Conservation (phyloP, 2,329 filamentous ascomycete species). For the Apiospora kogelbergensis region DNA sequence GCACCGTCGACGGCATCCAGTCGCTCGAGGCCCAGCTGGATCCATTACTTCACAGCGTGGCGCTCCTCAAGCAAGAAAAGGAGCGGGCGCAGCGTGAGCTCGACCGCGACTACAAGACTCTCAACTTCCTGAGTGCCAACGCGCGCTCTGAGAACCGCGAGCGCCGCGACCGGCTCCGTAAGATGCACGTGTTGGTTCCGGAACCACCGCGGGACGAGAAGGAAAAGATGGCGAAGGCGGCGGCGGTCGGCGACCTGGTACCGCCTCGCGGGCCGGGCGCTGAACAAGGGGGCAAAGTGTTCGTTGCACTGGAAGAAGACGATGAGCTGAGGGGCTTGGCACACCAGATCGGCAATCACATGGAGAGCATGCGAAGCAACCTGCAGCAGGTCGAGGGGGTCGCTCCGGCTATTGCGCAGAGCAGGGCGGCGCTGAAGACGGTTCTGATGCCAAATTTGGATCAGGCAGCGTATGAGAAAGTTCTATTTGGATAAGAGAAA, state of each 20-base stretch:
- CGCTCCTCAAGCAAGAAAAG: constrained; percentile 59
- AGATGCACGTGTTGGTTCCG: constrained; percentile 51
- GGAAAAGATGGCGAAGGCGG: constrained; percentile 9
- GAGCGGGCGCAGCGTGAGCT: constrained; percentile 55
- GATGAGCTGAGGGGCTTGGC: constrained; percentile 45
- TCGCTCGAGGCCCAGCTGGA: constrained; percentile 59
- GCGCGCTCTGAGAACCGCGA: constrained; percentile 53
- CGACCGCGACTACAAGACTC: constrained; percentile 52
- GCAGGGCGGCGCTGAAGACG: constrained; percentile 48
- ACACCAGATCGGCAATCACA: constrained; percentile 51
- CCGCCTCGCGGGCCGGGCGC: constrained; percentile 13
- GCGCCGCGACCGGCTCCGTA: constrained; percentile 49
- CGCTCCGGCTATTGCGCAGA: constrained; percentile 46
- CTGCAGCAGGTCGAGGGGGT: constrained; percentile 54
- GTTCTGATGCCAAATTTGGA: constrained; percentile 47
- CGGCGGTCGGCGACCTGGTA: constrained; percentile 17
- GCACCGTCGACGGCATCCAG: constrained; percentile 58
- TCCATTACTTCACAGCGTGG: constrained; percentile 61
- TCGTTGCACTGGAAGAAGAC: constrained; percentile 36
- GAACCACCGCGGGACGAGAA: constrained; percentile 24
- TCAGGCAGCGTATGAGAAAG: constrained; percentile 45
- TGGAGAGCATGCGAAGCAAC: constrained; percentile 57
- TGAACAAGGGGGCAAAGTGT: constrained; percentile 21
- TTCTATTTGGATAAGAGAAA: constrained; percentile 41
- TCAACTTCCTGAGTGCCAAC: constrained; percentile 54